phyloP scores from a whole-genome alignment of 768 basidiomycete species.

The Sporobolomyces phaffii region DNA sequence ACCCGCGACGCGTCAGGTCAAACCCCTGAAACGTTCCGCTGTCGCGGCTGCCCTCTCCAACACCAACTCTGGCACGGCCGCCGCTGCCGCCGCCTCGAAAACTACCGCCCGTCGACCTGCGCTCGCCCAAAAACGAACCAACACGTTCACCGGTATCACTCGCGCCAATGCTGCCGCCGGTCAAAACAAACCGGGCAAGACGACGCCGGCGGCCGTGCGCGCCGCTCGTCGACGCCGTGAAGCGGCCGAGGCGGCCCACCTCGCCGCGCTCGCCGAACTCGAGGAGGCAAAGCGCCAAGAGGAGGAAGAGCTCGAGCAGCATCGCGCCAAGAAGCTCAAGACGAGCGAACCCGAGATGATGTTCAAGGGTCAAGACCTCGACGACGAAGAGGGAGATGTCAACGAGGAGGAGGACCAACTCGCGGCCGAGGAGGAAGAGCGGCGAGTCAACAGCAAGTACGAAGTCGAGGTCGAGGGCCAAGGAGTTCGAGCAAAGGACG shows the following conservation, averaged over 20 bases:
- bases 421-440: conserved; percentile 45
- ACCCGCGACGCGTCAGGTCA: not conserved
- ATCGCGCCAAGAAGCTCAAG: conserved; percentile 8
- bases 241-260: conserved; percentile 21
- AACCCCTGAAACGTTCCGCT: conserved; percentile 16
- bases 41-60: not conserved
- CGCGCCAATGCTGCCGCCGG: not conserved
- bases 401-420: conserved; percentile 43
- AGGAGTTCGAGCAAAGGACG: conserved; percentile 50
- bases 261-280: conserved; percentile 13
- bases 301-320: conserved; percentile 26
- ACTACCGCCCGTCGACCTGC: not conserved
- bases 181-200: conserved; percentile 27
- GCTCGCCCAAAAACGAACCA: conserved; percentile 10
- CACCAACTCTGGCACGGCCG: not conserved
- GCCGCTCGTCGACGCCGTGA: conserved; percentile 15
- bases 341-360: conserved; percentile 29
- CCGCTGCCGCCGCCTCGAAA: not conserved
- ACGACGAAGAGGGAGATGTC: conserved; percentile 43
- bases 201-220: conserved; percentile 16
- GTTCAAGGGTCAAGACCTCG: conserved; percentile 24
- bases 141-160: not conserved
- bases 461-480: conserved; percentile 40
- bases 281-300: conserved; percentile 19
- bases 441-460: conserved; percentile 44